Evolutionary conservation across 805 yeast genomes (phyloP).

Genomic region (Ogataea ramenticola): DNA sequence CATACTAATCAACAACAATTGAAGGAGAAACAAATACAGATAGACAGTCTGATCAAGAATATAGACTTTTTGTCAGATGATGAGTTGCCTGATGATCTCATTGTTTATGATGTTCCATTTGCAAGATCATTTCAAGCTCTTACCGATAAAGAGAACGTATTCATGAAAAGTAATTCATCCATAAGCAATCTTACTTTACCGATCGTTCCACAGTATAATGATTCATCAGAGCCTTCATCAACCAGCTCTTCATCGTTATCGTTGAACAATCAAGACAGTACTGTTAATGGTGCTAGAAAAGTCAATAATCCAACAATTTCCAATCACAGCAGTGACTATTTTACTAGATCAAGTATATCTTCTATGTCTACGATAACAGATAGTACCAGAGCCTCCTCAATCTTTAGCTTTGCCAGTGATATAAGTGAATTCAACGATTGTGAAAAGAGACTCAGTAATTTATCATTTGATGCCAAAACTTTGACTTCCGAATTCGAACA

Average conservation of each 20-base stretch:
- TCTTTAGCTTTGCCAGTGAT: slow-evolving; percentile 28
- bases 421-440: slow-evolving; percentile 16
- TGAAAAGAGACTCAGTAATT: slow-evolving; percentile 12
- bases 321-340: not conserved
- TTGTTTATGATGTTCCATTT: slow-evolving; percentile 59
- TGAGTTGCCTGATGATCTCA: slow-evolving; percentile 43
- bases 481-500: slow-evolving; percentile 24
- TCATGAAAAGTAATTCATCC: slow-evolving; percentile 6
- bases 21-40: not conserved
- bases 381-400: slow-evolving; percentile 38
- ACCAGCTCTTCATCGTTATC: not conserved
- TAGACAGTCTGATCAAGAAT: not conserved
- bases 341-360: slow-evolving; percentile 7
- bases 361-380: slow-evolving; percentile 29
- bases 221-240: not conserved
- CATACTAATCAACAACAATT: not conserved
- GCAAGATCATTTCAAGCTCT: slow-evolving; percentile 43
- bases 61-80: slow-evolving; percentile 39
- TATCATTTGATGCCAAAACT: slow-evolving; percentile 29
- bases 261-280: not conserved
- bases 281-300: not conserved
- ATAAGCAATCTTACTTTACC: not conserved
- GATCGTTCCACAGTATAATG: not conserved
- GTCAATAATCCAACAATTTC: not conserved
- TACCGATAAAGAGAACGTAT: slow-evolving; percentile 28